These are phyloP conservation scores for Chrysanthemum seticuspe DNA, from an alignment of 129 eudicot genomes.

Conservation along the genomic window DNA sequence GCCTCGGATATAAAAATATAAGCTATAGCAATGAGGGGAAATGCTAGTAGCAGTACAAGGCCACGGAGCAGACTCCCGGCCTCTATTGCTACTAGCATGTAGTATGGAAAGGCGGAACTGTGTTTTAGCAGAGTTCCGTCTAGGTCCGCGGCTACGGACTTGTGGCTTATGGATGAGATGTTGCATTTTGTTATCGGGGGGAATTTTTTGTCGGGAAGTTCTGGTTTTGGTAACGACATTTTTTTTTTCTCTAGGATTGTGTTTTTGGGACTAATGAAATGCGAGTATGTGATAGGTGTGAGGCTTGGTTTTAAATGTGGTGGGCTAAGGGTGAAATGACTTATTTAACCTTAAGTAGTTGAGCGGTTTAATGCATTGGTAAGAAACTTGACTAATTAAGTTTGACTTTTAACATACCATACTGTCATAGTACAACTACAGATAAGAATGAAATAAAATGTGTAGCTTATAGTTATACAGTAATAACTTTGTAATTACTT, in stretches of 20 bases:
- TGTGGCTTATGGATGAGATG: constrained; percentile 46
- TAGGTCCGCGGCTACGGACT: constrained; percentile 93
- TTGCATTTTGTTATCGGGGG: constrained; percentile 68
- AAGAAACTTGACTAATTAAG: constrained; percentile 21
- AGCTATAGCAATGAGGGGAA: constrained; percentile 72
- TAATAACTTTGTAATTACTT: too few species aligned
- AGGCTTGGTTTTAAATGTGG: constrained; percentile 29
- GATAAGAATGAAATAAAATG: neutral
- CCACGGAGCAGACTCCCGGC: constrained; percentile 97
- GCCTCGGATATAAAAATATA: constrained; percentile 82
- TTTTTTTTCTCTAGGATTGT: constrained; percentile 13
- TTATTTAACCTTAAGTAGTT: constrained; percentile 14
- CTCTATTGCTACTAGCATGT: constrained; percentile 91
- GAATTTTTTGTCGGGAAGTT: constrained; percentile 40
- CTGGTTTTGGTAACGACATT: constrained; percentile 50
- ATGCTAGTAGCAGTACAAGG: constrained; percentile 58
- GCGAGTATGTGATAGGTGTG: neutral
- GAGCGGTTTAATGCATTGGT: constrained; percentile 41
- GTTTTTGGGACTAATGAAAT: constrained; percentile 4
- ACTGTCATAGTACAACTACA: neutral
- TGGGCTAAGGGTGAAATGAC: neutral
- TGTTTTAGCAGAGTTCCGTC: constrained; percentile 86
- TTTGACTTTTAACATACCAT: constrained; percentile 15
- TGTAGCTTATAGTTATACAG: neutral
- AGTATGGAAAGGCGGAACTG: constrained; percentile 87